Evolutionary conservation across 1,139 yeast genomes (phyloP).

Genomic region (Debaryomyces fabryi): DNA sequence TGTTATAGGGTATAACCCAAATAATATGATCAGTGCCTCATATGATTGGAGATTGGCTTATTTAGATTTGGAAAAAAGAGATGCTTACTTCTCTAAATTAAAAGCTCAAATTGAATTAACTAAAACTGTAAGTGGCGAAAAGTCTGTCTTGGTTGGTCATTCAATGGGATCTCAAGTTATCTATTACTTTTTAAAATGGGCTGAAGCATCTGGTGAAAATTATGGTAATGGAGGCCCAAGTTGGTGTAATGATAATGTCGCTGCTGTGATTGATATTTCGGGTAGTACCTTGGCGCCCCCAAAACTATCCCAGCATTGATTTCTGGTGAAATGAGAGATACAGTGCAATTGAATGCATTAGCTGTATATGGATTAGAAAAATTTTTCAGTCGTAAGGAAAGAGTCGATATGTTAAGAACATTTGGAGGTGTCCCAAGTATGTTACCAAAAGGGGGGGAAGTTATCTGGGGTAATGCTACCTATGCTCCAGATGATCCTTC

Average conservation of each 20-base stretch:
- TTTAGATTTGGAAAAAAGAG: slow-evolving; percentile 83
- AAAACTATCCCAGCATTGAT: slow-evolving; percentile 87
- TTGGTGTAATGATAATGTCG: slow-evolving; percentile 88
- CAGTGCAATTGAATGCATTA: slow-evolving; percentile 87
- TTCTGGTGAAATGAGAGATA: slow-evolving; percentile 97
- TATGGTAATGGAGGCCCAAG: slow-evolving; percentile 85
- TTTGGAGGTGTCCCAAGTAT: slow-evolving; percentile 95
- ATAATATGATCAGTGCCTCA: slow-evolving; percentile 86
- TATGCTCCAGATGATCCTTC: slow-evolving; percentile 65
- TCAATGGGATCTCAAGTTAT: slow-evolving; percentile 96
- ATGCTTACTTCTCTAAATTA: slow-evolving; percentile 77
- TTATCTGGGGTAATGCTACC: slow-evolving; percentile 77
- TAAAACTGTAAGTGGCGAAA: slow-evolving; percentile 57
- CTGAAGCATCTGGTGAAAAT: slow-evolving; percentile 75
- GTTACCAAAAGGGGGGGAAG: slow-evolving; percentile 93
- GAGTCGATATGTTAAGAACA: slow-evolving; percentile 79
- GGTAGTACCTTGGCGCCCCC: slow-evolving; percentile 89
- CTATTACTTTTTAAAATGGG: slow-evolving; percentile 93
- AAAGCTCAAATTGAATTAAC: slow-evolving; percentile 69
- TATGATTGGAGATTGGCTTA: slow-evolving; percentile 97
- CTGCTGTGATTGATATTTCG: slow-evolving; percentile 79
- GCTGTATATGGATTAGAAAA: slow-evolving; percentile 95
- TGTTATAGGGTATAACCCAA: slow-evolving; percentile 90
- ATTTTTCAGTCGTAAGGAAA: slow-evolving; percentile 86
- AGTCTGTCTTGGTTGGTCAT: slow-evolving; percentile 81